Evolutionary conservation across 2,329 filamentous ascomycete species (phyloP).

Genomic region (Calonectria multiphialidica): DNA sequence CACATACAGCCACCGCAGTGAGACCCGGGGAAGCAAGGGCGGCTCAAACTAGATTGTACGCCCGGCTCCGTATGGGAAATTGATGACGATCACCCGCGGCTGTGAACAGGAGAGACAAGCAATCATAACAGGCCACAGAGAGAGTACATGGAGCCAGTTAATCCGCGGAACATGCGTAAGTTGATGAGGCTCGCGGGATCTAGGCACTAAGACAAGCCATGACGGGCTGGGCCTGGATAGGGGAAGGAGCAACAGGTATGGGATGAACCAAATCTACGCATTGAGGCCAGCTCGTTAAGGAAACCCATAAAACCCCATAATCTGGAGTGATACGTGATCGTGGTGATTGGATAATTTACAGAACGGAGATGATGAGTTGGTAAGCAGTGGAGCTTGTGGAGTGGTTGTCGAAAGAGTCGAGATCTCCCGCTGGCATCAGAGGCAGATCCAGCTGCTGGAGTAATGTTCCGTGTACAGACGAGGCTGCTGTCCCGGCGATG

Average conservation of each 20-base stretch:
- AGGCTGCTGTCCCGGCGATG: slow-evolving; percentile 5
- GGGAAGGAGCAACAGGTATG: neutral
- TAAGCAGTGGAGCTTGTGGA: neutral
- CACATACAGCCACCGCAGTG: slow-evolving; percentile 11
- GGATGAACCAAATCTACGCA: neutral
- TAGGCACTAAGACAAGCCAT: neutral
- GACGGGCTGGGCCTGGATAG: neutral
- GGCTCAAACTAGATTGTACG: neutral
- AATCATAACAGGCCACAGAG: slow-evolving; percentile 13
- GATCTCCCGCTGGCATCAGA: neutral
- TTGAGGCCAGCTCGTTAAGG: neutral
- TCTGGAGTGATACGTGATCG: neutral
- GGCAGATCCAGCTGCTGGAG: neutral
- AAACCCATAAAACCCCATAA: neutral
- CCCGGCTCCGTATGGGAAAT: slow-evolving; percentile 17
- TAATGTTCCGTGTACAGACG: neutral
- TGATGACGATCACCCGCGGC: slow-evolving; percentile 16
- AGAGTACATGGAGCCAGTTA: slow-evolving; percentile 7
- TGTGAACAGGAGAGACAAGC: slow-evolving; percentile 18
- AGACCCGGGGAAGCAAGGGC: slow-evolving; percentile 19
- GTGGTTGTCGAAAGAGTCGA: neutral
- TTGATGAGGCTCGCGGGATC: neutral
- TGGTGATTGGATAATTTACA: neutral
- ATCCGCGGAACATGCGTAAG: slow-evolving; percentile 13
- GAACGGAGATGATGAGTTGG: neutral